Percentiles rank a stretch among this genome's conserved stretches.
Evolutionary conservation across 2,329 filamentous ascomycete species (phyloP).

Genomic region (Cryphonectria parasitica): DNA sequence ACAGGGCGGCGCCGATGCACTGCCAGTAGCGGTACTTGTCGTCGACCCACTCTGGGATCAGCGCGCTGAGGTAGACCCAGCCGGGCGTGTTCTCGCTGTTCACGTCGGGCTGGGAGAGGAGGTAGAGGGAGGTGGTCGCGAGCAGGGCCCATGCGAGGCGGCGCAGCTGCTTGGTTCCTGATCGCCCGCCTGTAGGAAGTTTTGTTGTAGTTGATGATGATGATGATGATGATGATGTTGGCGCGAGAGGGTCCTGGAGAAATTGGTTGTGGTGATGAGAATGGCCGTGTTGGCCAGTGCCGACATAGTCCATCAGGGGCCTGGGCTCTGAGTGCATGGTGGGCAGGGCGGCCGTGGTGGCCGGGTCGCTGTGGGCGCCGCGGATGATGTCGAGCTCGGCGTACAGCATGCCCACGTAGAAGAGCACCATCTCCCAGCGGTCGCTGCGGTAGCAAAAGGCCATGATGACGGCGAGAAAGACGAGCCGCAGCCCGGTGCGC

Average conservation of each 20-base stretch:
- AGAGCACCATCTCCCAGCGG: slow-evolving; percentile 60
- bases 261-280: neutral
- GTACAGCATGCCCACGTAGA: slow-evolving; percentile 57
- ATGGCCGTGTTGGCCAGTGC: neutral
- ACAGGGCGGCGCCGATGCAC: slow-evolving; percentile 54
- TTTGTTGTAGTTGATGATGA: neutral
- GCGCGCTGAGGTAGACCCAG: slow-evolving; percentile 51
- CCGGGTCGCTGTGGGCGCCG: slow-evolving; percentile 45
- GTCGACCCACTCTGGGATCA: slow-evolving; percentile 54
- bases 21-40: slow-evolving; percentile 62
- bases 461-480: slow-evolving; percentile 46
- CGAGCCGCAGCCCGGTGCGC: slow-evolving; percentile 46
- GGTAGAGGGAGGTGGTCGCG: slow-evolving; percentile 56
- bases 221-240: neutral
- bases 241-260: neutral
- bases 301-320: slow-evolving; percentile 19
- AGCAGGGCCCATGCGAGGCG: slow-evolving; percentile 44
- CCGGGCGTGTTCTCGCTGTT: slow-evolving; percentile 51
- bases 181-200: neutral
- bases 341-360: slow-evolving; percentile 27
- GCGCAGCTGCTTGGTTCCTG: slow-evolving; percentile 1
- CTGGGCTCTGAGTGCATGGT: slow-evolving; percentile 7
- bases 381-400: slow-evolving; percentile 59
- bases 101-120: slow-evolving; percentile 52
- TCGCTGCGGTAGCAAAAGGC: slow-evolving; percentile 52